Conservation (phyloP, 148 eudicot species). For the Gaultheria prostrata region DNA sequence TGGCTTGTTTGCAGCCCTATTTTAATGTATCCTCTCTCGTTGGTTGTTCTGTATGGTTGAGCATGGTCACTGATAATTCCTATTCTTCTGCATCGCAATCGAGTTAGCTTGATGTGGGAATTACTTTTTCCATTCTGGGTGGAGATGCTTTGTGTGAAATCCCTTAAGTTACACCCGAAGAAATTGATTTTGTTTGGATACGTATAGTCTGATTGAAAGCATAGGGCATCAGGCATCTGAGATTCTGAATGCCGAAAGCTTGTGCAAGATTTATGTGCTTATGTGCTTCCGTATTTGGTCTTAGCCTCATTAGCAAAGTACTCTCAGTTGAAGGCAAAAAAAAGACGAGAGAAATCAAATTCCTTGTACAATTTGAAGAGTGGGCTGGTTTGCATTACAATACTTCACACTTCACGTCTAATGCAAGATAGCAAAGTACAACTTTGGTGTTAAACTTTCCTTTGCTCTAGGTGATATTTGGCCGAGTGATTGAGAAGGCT, state of each 20-base stretch:
- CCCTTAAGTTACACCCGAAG: background rate
- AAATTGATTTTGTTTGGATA: background rate
- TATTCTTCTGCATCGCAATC: background rate
- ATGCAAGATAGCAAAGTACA: background rate
- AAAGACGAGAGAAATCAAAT: background rate
- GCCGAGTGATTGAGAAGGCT: background rate
- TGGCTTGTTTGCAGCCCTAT: no score
- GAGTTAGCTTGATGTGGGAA: background rate
- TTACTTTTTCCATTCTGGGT: background rate
- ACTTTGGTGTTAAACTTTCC: background rate
- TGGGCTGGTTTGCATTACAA: background rate
- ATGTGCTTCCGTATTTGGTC: background rate
- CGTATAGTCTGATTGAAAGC: background rate
- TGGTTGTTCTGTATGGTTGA: background rate
- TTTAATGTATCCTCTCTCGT: background rate
- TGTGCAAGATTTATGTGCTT: background rate
- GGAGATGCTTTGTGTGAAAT: background rate
- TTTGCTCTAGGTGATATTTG: background rate
- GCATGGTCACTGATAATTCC: background rate
- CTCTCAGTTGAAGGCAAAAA: background rate
- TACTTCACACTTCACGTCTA: background rate
- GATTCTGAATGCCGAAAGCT: background rate
- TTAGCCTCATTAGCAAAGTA: background rate
- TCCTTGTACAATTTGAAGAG: background rate
- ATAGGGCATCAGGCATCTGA: background rate